These are phyloP conservation scores for Aegilops bicornis DNA, from an alignment of 176 grass and related monocot species.

Conservation along the genomic window DNA sequence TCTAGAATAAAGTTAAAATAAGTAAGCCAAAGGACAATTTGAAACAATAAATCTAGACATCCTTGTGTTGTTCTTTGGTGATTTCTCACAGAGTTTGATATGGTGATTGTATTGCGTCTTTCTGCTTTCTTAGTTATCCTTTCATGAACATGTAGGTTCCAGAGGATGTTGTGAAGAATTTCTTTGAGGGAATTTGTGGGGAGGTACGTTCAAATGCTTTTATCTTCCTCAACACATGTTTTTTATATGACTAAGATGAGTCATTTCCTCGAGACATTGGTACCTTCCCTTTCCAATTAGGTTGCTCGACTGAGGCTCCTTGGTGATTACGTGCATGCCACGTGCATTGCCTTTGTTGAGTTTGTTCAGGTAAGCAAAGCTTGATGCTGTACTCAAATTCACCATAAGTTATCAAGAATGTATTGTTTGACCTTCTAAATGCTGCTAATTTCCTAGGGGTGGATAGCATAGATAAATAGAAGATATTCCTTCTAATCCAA, in stretches of 20 bases:
- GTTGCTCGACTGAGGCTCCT: conserved; percentile 90
- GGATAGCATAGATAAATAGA: neutral
- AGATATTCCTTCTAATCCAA: neutral
- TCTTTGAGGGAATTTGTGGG: conserved; percentile 77
- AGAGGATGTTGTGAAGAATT: conserved; percentile 74
- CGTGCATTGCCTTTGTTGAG: conserved; percentile 87
- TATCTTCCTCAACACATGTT: neutral
- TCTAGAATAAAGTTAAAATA: conserved; percentile 11
- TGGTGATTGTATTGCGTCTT: neutral
- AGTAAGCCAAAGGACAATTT: neutral
- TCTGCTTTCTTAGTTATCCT: conserved; percentile 1
- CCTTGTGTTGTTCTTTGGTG: neutral
- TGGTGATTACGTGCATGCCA: conserved; percentile 86
- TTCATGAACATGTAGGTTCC: conserved; percentile 43
- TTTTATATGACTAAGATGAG: neutral
- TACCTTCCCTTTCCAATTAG: conserved; percentile 28
- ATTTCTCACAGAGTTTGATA: conserved; percentile 1
- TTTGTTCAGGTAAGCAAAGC: conserved; percentile 76
- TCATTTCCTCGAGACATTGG: conserved; percentile 5
- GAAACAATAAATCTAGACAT: neutral
- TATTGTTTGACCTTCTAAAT: neutral
- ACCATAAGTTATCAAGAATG: neutral
- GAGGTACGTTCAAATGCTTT: conserved; percentile 53
- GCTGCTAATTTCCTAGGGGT: neutral
- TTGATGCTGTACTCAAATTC: conserved; percentile 18